A percentile compares a stretch with the other conserved stretches of the same genome.
Conservation (phyloP, 805 yeast genomes). For the Pichia occidentalis region DNA sequence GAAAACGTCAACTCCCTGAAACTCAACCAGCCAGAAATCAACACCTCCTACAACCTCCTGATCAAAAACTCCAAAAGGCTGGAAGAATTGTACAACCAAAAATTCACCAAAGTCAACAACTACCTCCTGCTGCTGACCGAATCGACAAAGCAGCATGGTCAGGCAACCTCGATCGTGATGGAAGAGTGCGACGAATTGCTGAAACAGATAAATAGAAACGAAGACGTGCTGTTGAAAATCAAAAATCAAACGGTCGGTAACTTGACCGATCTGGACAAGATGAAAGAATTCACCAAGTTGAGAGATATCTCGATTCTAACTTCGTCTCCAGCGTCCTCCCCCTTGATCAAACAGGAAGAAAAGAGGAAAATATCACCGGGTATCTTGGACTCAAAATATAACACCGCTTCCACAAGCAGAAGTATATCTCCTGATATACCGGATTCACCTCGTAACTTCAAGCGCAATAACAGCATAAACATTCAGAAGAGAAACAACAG, state of each 20-base stretch:
- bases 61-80: conserved; percentile 40
- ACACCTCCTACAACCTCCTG: conserved; percentile 42
- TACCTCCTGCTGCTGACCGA: conserved; percentile 38
- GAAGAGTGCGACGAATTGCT: conserved; percentile 43
- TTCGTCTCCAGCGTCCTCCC: conserved; percentile 1
- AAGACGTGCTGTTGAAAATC: conserved; percentile 18
- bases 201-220: conserved; percentile 25
- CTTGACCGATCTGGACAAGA: conserved; percentile 8
- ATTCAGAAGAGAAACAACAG: background rate
- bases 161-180: conserved; percentile 38
- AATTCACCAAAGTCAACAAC: conserved; percentile 38
- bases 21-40: conserved; percentile 43
- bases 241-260: conserved; percentile 11
- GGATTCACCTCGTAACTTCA: background rate
- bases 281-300: conserved; percentile 12
- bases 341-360: background rate
- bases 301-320: conserved; percentile 13
- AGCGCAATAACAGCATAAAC: conserved; percentile 1
- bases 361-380: conserved; percentile 6
- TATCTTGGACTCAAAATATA: conserved; percentile 3
- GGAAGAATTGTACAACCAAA: conserved; percentile 43
- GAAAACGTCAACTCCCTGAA: conserved; percentile 33
- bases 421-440: conserved; percentile 1
- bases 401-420: background rate
- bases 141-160: conserved; percentile 43